Evolutionary conservation across 2,329 filamentous ascomycete genomes (phyloP).

Genomic region (Xylariaceae sp.): DNA sequence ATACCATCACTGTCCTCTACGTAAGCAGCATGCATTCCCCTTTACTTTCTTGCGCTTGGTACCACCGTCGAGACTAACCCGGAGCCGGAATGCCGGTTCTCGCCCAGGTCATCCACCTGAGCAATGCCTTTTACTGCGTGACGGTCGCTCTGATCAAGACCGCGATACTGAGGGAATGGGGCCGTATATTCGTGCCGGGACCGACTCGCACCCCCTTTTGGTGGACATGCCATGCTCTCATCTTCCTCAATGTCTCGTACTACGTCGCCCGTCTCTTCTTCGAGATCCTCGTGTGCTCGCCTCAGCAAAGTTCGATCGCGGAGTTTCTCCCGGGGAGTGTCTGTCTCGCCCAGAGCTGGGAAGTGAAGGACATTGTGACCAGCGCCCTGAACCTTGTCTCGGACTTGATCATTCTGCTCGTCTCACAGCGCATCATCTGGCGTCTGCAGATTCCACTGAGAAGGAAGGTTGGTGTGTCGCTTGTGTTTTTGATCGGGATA

Average conservation of each 20-base stretch:
- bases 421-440: constrained; percentile 12
- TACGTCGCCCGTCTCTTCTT: constrained; percentile 10
- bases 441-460: constrained; percentile 2
- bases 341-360: constrained; percentile 9
- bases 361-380: constrained; percentile 7
- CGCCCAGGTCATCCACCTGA: too few relatives aligned
- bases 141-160: constrained; percentile 11
- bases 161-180: constrained; percentile 15
- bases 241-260: constrained; percentile 3
- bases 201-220: constrained; percentile 13
- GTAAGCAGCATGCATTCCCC: too few relatives aligned
- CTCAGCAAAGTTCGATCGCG: constrained; percentile 11
- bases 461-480: constrained; percentile 8
- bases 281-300: constrained; percentile 8
- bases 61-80: too few relatives aligned
- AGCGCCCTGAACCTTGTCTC: constrained; percentile 12
- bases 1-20: constrained; percentile 10
- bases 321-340: constrained; percentile 11
- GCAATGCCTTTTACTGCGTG: constrained; percentile 5
- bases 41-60: too few relatives aligned
- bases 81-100: too few relatives aligned
- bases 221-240: constrained; percentile 8
- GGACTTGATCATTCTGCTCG: constrained; percentile 7
- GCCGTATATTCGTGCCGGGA: constrained; percentile 12
- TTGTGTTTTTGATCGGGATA: constrained; percentile 3